Conservation (phyloP, 2,329 filamentous ascomycete species). For the Ascosphaera apis region DNA sequence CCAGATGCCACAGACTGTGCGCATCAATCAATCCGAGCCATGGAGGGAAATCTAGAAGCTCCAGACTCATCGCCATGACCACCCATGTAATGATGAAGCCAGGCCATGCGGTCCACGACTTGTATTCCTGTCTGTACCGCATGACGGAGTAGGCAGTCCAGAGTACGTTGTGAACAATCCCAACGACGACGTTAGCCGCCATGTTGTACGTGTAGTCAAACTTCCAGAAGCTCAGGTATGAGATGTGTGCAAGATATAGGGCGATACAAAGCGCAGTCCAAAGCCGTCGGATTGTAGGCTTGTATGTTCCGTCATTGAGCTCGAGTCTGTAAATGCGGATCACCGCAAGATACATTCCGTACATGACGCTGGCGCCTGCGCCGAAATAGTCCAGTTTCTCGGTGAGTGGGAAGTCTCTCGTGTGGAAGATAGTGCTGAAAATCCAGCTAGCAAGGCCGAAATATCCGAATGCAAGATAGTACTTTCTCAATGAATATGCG, state of each 20-base stretch:
- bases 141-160: slow-evolving; percentile 69
- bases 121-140: slow-evolving; percentile 47
- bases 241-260: slow-evolving; percentile 55
- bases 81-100: slow-evolving; percentile 83
- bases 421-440: slow-evolving; percentile 82
- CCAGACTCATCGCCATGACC: slow-evolving; percentile 80
- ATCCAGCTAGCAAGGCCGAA: slow-evolving; percentile 66
- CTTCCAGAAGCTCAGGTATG: slow-evolving; percentile 59
- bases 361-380: slow-evolving; percentile 71
- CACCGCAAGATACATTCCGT: slow-evolving; percentile 68
- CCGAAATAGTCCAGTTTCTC: slow-evolving; percentile 95
- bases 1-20: slow-evolving; percentile 86
- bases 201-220: slow-evolving; percentile 99
- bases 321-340: slow-evolving; percentile 71
- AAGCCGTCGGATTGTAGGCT: slow-evolving; percentile 34
- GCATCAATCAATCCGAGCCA: slow-evolving; percentile 66
- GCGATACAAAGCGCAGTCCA: slow-evolving; percentile 54
- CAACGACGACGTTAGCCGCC: slow-evolving; percentile 71
- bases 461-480: slow-evolving; percentile 59
- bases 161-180: slow-evolving; percentile 55
- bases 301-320: slow-evolving; percentile 23
- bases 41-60: slow-evolving; percentile 83
- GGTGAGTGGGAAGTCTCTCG: slow-evolving; percentile 59
- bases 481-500: slow-evolving; percentile 52
- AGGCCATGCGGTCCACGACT: slow-evolving; percentile 70